phyloP scores from a whole-genome alignment of 2,329 filamentous ascomycete species.

The Rhexocercosporidium sp. region DNA sequence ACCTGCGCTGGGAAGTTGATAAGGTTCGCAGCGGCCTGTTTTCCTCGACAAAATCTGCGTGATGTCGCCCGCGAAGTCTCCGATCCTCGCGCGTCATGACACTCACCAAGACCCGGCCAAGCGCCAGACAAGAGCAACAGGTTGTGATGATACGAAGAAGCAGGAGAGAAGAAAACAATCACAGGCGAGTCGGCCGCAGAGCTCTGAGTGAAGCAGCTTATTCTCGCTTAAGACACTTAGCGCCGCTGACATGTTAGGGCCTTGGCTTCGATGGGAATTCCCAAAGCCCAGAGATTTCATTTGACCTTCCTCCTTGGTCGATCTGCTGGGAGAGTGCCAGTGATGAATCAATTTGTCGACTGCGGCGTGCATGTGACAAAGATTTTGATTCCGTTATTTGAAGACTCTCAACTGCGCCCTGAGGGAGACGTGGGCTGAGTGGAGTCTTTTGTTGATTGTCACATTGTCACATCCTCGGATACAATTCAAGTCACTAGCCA shows the following conservation, averaged over 20 bases:
- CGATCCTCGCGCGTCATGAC: not conserved
- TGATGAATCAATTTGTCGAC: not conserved
- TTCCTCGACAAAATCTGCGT: not conserved
- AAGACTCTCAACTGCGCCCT: not conserved
- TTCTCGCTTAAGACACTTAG: not conserved
- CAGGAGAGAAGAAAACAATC: not conserved
- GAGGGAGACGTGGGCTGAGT: not conserved
- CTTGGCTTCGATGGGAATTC: conserved; percentile 12
- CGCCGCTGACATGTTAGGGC: conserved; percentile 6
- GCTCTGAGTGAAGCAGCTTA: not conserved
- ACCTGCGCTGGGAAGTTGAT: not conserved
- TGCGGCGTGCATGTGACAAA: not conserved
- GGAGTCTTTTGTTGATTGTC: not conserved
- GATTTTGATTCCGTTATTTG: not conserved
- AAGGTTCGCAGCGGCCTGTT: conserved; percentile 1
- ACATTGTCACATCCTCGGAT: not conserved
- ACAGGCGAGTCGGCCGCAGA: not conserved
- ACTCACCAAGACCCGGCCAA: conserved; percentile 2
- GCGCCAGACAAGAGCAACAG: not conserved
- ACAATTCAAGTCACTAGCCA: not conserved
- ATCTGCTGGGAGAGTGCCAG: not conserved
- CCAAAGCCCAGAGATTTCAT: not conserved
- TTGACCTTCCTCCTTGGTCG: not conserved
- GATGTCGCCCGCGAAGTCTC: not conserved
- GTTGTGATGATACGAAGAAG: not conserved